A percentile compares a stretch with the other conserved stretches of the same genome.
phyloP scores from a whole-genome alignment of 352 stramenopile species.

The Globisporangium sylvaticum region DNA sequence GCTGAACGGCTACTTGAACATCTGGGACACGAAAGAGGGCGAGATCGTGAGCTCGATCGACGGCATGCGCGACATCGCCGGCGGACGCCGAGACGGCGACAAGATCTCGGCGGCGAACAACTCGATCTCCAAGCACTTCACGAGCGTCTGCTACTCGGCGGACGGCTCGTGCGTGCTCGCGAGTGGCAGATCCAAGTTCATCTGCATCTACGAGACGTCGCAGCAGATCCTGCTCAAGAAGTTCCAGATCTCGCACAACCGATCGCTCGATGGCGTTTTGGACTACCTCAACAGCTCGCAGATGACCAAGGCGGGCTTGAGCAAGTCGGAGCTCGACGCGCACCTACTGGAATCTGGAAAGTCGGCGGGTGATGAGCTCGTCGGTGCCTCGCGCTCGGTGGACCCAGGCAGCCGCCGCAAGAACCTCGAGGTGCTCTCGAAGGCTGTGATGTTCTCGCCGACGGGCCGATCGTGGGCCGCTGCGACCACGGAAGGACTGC shows the following conservation, averaged over 20 bases:
- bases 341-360: conserved; percentile 34
- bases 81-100: conserved; percentile 84
- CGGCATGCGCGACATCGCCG: conserved; percentile 94
- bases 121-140: conserved; percentile 96
- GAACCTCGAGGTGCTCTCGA: conserved; percentile 85
- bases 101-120: conserved; percentile 87
- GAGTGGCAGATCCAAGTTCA: conserved; percentile 97
- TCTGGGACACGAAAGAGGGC: conserved; percentile 98
- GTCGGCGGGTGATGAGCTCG: conserved; percentile 45
- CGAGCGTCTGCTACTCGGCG: conserved; percentile 97
- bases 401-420: conserved; percentile 88
- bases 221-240: conserved; percentile 97
- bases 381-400: conserved; percentile 87
- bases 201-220: conserved; percentile 98
- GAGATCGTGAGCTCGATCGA: conserved; percentile 95
- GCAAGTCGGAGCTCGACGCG: conserved; percentile 68
- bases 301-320: conserved; percentile 71
- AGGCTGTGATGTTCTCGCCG: conserved; percentile 95
- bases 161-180: conserved; percentile 97
- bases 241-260: conserved; percentile 99
- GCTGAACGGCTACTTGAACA: conserved; percentile 94
- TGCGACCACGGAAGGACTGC: conserved; percentile 96
- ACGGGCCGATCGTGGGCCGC: conserved; percentile 96
- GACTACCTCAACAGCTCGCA: conserved; percentile 94
- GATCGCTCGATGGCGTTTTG: conserved; percentile 94